These are phyloP conservation scores for Heterobasidion annosum DNA, from an alignment of 1,284 basidiomycete species.

Conservation along the genomic window DNA sequence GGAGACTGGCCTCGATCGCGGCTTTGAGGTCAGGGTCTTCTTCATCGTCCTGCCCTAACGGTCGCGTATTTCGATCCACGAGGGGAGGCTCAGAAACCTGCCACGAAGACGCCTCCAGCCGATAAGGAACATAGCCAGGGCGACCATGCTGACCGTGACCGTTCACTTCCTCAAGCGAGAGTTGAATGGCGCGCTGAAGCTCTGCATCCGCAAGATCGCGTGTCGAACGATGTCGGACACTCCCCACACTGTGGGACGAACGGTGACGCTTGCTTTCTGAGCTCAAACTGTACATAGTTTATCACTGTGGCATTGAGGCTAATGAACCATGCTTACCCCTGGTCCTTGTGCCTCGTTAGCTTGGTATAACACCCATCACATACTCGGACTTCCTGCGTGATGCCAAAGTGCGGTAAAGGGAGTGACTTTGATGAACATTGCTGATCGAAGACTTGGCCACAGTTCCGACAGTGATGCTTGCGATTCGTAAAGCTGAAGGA, in stretches of 20 bases:
- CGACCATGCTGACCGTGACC: constrained; percentile 33
- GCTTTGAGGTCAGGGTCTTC: constrained; percentile 89
- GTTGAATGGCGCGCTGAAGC: constrained; percentile 87
- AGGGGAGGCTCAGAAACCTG: constrained; percentile 68
- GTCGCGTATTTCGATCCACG: constrained; percentile 43
- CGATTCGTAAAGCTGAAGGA: constrained; percentile 94
- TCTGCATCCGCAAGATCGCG: constrained; percentile 80
- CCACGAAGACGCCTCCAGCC: constrained; percentile 35
- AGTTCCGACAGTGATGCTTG: constrained; percentile 98
- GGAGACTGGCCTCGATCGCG: constrained; percentile 92
- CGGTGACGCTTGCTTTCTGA: constrained; percentile 25
- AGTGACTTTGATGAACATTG: constrained; percentile 84
- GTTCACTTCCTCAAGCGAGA: constrained; percentile 79
- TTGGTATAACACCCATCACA: constrained; percentile 88
- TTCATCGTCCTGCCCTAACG: constrained; percentile 44
- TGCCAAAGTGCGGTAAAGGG: constrained; percentile 89
- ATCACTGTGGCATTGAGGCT: not conserved
- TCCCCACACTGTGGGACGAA: constrained; percentile 39
- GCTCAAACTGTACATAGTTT: not conserved
- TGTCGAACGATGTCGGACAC: constrained; percentile 40
- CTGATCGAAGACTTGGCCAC: constrained; percentile 95
- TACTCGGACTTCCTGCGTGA: constrained; percentile 88
- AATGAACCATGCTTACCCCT: constrained; percentile 26
- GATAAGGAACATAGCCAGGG: constrained; percentile 63
- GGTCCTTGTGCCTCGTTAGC: constrained; percentile 52